Base-by-base conservation (phyloP, 1,284 basidiomycete species). In the Trichosporon sp. region DNA sequence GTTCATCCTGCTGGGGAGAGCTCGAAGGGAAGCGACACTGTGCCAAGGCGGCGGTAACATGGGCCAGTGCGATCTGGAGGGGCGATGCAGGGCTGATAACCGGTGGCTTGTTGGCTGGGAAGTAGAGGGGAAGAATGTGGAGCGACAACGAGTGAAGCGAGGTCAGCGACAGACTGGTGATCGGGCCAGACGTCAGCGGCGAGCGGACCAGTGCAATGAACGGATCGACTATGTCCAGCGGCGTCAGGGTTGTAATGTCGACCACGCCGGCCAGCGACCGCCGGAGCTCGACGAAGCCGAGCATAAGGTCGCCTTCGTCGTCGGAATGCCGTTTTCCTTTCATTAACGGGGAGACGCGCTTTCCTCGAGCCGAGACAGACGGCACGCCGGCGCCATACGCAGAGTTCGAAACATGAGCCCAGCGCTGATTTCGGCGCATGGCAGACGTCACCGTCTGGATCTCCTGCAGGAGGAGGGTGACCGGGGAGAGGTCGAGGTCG, bases 21-120 rank as follows among this genome's bases (percentile, higher is more conserved):
- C 92, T 96, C 7, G 94, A 93, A 82, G 99, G 97, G 80, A 99
- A 99, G 81, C 97, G 95, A 86, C 96, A 98, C 77, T 94, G 93
- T 8, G 95, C 93, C 11, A 96, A 88, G 0, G 95, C 91, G 69
- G 88, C 90, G 78, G 95, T 96, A 68, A 98, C 87, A 74, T 95
- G 92, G 27, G 89, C 87, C 64, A 99, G 86, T 4, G 91, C 90
- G 35, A 86, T 81, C 51, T 83, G 81, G 11, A 83, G 74, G 1
- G 79, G 78, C 8, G 78, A 78, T 9, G 78, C 77, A 1, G 77
- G 72, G 62, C 74, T 67, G 1, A 74, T 58, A 0, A 74, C 64
- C 0, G 79, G 75, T 1, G 76, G 69, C 12, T 72, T 73, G 1
- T 76, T 73, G 88, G 88, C 68, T 4, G 69, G 53, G 31, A 82